Percentiles rank a stretch among this genome's conserved stretches.
Conservation (phyloP, 345 rosid species). For the Bruguiera parviflora region DNA sequence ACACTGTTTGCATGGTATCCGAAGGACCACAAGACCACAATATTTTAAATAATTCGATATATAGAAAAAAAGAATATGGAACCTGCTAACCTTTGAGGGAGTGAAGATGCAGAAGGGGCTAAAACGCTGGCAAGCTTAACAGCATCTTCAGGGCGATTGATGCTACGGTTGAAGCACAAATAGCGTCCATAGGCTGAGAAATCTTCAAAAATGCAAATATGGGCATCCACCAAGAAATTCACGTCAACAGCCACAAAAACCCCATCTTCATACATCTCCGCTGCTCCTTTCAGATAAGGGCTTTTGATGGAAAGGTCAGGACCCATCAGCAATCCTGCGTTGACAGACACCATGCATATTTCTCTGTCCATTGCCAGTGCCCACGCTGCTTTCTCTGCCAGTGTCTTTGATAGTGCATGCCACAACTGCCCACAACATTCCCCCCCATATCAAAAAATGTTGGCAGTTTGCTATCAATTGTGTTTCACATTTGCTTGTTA, state of each 20-base stretch:
- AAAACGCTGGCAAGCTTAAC: constrained; percentile 33
- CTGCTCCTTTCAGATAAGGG: constrained; percentile 66
- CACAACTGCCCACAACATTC: constrained; percentile 40
- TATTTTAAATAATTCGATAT: too few relatives aligned
- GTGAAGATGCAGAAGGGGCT: constrained; percentile 29
- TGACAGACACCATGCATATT: constrained; percentile 54
- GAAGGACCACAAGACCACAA: too few relatives aligned
- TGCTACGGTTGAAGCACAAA: constrained; percentile 51
- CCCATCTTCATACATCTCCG: constrained; percentile 75
- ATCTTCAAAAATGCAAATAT: constrained; percentile 54
- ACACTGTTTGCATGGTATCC: too few relatives aligned
- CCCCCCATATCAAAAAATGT: too few relatives aligned
- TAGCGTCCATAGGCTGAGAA: constrained; percentile 56
- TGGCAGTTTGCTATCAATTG: background rate
- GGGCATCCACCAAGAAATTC: constrained; percentile 47
- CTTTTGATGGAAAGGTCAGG: constrained; percentile 38
- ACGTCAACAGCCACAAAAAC: constrained; percentile 51
- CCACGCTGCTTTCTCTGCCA: constrained; percentile 72
- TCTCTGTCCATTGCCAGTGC: constrained; percentile 75
- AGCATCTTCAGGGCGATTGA: constrained; percentile 44
- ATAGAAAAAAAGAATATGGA: background rate
- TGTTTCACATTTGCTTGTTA: background rate
- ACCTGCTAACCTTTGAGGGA: constrained; percentile 28
- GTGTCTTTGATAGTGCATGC: constrained; percentile 60
- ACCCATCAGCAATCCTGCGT: constrained; percentile 51